Conservation (phyloP, 1,139 yeast genomes). For the Saccharomyces hybrid region DNA sequence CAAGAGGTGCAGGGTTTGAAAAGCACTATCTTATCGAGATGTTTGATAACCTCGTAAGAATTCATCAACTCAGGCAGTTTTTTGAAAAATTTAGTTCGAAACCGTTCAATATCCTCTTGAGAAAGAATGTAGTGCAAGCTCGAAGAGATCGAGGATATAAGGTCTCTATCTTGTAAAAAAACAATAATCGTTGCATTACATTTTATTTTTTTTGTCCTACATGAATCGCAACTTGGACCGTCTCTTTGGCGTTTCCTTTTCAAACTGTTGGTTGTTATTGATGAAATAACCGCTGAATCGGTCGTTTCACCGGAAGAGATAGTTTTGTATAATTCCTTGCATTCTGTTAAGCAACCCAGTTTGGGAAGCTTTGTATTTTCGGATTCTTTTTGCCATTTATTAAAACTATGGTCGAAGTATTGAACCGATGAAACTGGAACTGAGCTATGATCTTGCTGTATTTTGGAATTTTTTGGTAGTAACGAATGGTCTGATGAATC, state of each 20-base stretch:
- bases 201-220: conserved; percentile 64
- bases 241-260: conserved; percentile 47
- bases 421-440: background rate
- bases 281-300: background rate
- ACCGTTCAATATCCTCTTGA: conserved; percentile 11
- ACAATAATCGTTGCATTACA: conserved; percentile 58
- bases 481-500: background rate
- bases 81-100: conserved; percentile 8
- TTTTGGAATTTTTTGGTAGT: background rate
- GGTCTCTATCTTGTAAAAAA: conserved; percentile 18
- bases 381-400: background rate
- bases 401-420: background rate
- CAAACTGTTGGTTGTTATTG: background rate
- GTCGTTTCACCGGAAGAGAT: background rate
- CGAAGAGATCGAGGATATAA: conserved; percentile 15
- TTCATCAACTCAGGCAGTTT: conserved; percentile 8
- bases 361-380: background rate
- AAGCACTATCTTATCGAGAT: conserved; percentile 27
- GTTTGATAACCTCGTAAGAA: conserved; percentile 16
- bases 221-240: conserved; percentile 71
- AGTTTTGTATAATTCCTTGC: background rate
- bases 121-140: conserved; percentile 16
- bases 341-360: background rate
- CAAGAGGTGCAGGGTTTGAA: conserved; percentile 27
- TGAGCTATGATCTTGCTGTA: background rate